These are phyloP conservation scores for Gorgonomyces haynaldii DNA, from an alignment of 192 early-diverging fungal genomes.

Conservation along the genomic window DNA sequence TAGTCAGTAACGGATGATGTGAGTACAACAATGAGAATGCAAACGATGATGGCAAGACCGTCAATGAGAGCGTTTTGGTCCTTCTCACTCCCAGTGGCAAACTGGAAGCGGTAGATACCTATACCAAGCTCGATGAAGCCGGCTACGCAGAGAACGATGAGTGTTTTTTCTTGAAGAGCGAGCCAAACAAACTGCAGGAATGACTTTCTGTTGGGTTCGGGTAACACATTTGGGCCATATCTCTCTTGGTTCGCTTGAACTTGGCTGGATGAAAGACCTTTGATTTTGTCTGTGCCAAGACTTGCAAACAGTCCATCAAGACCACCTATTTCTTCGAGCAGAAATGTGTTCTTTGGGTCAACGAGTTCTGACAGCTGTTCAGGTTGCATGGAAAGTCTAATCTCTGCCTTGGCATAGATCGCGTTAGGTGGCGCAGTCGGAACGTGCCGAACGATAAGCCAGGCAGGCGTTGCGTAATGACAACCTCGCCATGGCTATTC, in stretches of 20 bases:
- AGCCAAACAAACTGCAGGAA: constrained; percentile 29
- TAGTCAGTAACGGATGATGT: constrained; percentile 74
- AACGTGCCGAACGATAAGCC: too few species aligned
- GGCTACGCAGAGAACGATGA: constrained; percentile 78
- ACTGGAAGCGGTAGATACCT: constrained; percentile 71
- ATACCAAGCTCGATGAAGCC: constrained; percentile 69
- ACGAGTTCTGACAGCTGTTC: constrained; percentile 26
- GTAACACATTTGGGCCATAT: constrained; percentile 27
- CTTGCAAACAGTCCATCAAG: constrained; percentile 14
- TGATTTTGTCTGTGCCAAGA: constrained; percentile 12
- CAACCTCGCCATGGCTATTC: too few species aligned
- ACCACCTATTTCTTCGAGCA: constrained; percentile 21
- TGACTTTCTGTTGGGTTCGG: constrained; percentile 16
- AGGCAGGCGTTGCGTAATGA: too few species aligned
- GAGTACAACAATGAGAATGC: constrained; percentile 73
- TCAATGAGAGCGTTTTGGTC: constrained; percentile 50
- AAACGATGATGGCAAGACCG: constrained; percentile 72
- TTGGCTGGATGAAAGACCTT: background rate
- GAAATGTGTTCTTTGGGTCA: constrained; percentile 25
- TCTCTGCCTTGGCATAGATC: too few species aligned
- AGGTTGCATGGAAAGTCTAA: too few species aligned
- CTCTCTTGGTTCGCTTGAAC: background rate
- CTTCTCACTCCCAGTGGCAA: constrained; percentile 40
- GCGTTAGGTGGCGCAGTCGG: too few species aligned
- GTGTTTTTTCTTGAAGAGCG: constrained; percentile 36